Base-by-base conservation (phyloP, 2,329 filamentous ascomycete species). In the Phaeosphaeria sp. region DNA sequence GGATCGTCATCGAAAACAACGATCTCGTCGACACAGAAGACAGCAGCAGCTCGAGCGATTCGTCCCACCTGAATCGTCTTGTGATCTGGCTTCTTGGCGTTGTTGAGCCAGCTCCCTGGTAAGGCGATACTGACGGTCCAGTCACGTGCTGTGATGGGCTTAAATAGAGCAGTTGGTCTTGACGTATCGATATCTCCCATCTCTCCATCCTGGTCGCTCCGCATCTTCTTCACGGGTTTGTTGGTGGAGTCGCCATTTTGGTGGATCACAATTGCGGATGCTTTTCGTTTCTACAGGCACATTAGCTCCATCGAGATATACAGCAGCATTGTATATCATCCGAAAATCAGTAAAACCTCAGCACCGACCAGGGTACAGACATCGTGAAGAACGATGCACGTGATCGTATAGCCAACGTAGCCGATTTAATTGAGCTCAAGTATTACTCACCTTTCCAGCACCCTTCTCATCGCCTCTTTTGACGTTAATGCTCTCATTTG, bases 1-100 rank as follows among this genome's bases (percentile, higher is more conserved):
- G 83, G 79, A n/a, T 83, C 84, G 77, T 96, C 92, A 71, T 94
- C 88, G 75, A 91, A 96, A 53, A 96, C 81, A 50, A 96, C 83
- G 27, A 96, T 84, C 78, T 96, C 92, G 73, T 96, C 92, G 65
- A 96, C 85, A 69, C 87, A 89, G 78, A 95, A 96, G 61, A 96
- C 89, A 60, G 91, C 90, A 51, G 92, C 84, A 33, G 91, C 91
- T 52, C 92, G 90, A 6, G 92, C 92, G 52, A 96, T 88, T 63
- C 90, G 88, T 7, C 90, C 91, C 1, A 89, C 89, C 48, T 91
- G 82, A 48, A 85, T 83, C 36, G 89, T 92, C 73, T 92, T 89
- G 72, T 91, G 88, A 59, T 96, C 91, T 61, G 89, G 87, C 9
- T 89, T 90, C 56, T 86, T 82, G 39, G 89, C 87, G 73, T 90